A percentile compares a stretch with the other conserved stretches of the same genome.
phyloP scores from a whole-genome alignment of 2,329 filamentous ascomycete genomes.

The Ceratocystis albifundus region DNA sequence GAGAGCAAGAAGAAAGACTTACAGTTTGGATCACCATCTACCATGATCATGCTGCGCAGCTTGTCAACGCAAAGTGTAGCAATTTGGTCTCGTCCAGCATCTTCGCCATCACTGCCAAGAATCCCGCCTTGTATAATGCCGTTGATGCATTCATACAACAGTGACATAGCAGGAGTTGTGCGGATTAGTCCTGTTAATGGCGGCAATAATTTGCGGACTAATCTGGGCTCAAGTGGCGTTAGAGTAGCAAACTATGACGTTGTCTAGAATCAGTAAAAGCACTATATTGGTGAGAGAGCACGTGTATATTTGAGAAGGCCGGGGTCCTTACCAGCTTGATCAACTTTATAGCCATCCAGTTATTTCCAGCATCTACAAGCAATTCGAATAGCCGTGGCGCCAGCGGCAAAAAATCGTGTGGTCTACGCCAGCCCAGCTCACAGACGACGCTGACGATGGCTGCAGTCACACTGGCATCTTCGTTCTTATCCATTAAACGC shows the following conservation, averaged over 20 bases:
- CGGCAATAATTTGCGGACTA: slow-evolving; percentile 82
- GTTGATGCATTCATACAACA: slow-evolving; percentile 96
- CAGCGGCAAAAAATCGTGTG: slow-evolving; percentile 83
- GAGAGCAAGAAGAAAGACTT: slow-evolving; percentile 32
- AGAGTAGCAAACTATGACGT: slow-evolving; percentile 70
- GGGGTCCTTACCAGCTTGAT: slow-evolving; percentile 68
- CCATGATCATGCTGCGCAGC: slow-evolving; percentile 82
- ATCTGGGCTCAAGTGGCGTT: slow-evolving; percentile 79
- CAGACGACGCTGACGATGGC: slow-evolving; percentile 96
- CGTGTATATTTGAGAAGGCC: not conserved
- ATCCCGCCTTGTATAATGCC: slow-evolving; percentile 97
- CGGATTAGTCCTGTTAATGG: slow-evolving; percentile 87
- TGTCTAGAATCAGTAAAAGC: not conserved
- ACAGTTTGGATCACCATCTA: slow-evolving; percentile 89
- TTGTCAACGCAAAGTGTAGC: slow-evolving; percentile 86
- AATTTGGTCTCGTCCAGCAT: slow-evolving; percentile 77
- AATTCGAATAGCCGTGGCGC: slow-evolving; percentile 87
- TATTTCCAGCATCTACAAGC: slow-evolving; percentile 82
- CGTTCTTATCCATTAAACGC: slow-evolving; percentile 73
- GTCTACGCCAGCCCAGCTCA: slow-evolving; percentile 86
- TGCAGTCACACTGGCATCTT: slow-evolving; percentile 86
- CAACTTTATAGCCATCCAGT: slow-evolving; percentile 99
- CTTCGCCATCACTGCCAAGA: slow-evolving; percentile 67
- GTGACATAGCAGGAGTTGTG: slow-evolving; percentile 93
- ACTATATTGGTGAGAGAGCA: not conserved